Evolutionary conservation across 2,329 filamentous ascomycete species (phyloP).

Genomic region (Cytospora piceicola): DNA sequence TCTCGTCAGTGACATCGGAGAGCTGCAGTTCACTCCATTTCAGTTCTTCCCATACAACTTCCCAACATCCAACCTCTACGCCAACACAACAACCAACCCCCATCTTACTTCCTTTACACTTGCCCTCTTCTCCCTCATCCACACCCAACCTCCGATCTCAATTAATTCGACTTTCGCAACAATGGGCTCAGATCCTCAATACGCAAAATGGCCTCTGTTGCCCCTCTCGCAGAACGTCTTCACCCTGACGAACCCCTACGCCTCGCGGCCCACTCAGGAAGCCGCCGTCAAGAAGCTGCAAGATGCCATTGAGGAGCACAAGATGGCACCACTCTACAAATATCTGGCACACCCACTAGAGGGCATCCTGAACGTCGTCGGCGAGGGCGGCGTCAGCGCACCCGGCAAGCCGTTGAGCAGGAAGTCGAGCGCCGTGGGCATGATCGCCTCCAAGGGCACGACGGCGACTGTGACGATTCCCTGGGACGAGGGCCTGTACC

Average conservation of each 20-base stretch:
- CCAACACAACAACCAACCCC: not conserved
- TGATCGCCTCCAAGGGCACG: slow-evolving; percentile 74
- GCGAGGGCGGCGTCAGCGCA: slow-evolving; percentile 61
- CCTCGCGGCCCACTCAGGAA: slow-evolving; percentile 68
- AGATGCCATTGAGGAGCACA: slow-evolving; percentile 80
- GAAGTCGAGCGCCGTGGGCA: slow-evolving; percentile 72
- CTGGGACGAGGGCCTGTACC: slow-evolving; percentile 91
- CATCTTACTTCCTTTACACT: not conserved
- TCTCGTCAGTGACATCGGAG: slow-evolving; percentile 23
- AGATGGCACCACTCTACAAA: slow-evolving; percentile 87
- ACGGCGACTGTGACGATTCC: slow-evolving; percentile 70
- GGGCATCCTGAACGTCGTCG: slow-evolving; percentile 77
- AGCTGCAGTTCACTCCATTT: slow-evolving; percentile 17
- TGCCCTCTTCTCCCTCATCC: not conserved
- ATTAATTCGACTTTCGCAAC: slow-evolving; percentile 39
- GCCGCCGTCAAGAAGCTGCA: slow-evolving; percentile 73
- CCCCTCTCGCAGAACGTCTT: slow-evolving; percentile 85
- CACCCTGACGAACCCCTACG: slow-evolving; percentile 79
- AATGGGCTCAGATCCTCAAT: slow-evolving; percentile 82
- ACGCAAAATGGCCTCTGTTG: slow-evolving; percentile 82
- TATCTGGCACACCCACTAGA: slow-evolving; percentile 82
- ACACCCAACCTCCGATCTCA: slow-evolving; percentile 7
- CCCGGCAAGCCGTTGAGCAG: slow-evolving; percentile 64
- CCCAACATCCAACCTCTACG: slow-evolving; percentile 1
- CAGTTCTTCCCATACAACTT: slow-evolving; percentile 20